phyloP scores from a whole-genome alignment of 352 stramenopile species.

The Pythium rishiriense region DNA sequence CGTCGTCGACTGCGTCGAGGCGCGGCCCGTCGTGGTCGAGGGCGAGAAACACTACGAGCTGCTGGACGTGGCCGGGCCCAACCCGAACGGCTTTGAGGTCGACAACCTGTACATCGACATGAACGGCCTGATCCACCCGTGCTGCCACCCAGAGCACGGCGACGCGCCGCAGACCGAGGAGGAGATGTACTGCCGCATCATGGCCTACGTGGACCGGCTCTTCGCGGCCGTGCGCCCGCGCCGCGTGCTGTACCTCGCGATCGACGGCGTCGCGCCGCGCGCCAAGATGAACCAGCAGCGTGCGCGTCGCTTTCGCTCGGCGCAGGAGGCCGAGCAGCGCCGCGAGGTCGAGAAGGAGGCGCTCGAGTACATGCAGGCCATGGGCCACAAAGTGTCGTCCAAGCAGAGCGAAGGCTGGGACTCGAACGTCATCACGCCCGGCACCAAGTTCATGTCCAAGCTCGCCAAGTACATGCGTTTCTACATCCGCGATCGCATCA shows the following conservation, averaged over 20 bases:
- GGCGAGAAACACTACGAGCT: slow-evolving; percentile 82
- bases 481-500: slow-evolving; percentile 94
- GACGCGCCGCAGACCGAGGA: slow-evolving; percentile 93
- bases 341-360: slow-evolving; percentile 92
- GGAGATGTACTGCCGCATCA: slow-evolving; percentile 98
- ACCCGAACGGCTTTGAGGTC: slow-evolving; percentile 94
- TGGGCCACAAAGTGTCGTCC: slow-evolving; percentile 79
- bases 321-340: slow-evolving; percentile 94
- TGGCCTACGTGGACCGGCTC: slow-evolving; percentile 96
- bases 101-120: slow-evolving; percentile 99
- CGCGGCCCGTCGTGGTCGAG: slow-evolving; percentile 72
- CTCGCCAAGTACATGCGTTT: slow-evolving; percentile 90
- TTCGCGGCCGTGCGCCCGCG: slow-evolving; percentile 93
- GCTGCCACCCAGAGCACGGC: slow-evolving; percentile 95
- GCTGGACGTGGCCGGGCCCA: slow-evolving; percentile 80
- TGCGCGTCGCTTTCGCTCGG: slow-evolving; percentile 94
- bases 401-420: slow-evolving; percentile 93
- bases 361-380: slow-evolving; percentile 89
- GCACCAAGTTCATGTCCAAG: slow-evolving; percentile 98
- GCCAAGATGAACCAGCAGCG: slow-evolving; percentile 99
- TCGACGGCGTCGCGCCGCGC: slow-evolving; percentile 98
- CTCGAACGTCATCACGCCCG: slow-evolving; percentile 99
- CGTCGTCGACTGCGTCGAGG: slow-evolving; percentile 89
- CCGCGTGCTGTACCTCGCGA: slow-evolving; percentile 97
- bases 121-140: slow-evolving; percentile 99